A percentile compares a stretch with the other conserved stretches of the same genome.
Conservation (phyloP, 2,329 filamentous ascomycete species). For the Microascus cirrosus region DNA sequence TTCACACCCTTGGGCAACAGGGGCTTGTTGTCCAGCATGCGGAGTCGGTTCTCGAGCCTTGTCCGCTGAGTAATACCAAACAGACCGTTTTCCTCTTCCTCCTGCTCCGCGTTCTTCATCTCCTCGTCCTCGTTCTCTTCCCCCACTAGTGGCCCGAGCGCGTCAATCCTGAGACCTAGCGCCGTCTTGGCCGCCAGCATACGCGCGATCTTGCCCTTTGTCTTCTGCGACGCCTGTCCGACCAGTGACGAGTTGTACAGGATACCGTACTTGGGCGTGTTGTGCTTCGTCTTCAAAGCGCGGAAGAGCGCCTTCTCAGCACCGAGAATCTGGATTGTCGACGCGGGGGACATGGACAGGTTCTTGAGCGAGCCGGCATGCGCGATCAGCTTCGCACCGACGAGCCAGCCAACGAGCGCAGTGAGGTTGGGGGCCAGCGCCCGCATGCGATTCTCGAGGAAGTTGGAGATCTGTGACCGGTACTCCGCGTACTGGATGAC, state of each 20-base stretch:
- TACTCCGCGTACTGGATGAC: conserved; percentile 89
- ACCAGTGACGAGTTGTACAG: conserved; percentile 90
- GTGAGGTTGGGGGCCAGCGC: conserved; percentile 95
- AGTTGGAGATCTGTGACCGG: conserved; percentile 75
- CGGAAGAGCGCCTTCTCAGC: conserved; percentile 98
- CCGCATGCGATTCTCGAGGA: conserved; percentile 87
- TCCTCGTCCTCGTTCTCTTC: conserved; percentile 49
- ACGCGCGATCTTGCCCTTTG: conserved; percentile 99
- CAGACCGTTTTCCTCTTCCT: conserved; percentile 80
- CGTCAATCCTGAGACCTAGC: conserved; percentile 85
- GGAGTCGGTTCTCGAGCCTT: conserved; percentile 65
- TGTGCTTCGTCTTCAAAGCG: conserved; percentile 97
- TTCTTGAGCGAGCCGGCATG: conserved; percentile 91
- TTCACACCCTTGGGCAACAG: conserved; percentile 64
- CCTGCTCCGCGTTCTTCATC: conserved; percentile 50
- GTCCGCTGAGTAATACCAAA: conserved; percentile 63
- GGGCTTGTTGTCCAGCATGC: conserved; percentile 82
- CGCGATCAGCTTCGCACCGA: conserved; percentile 88
- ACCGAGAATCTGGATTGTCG: conserved; percentile 94
- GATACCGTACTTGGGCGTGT: conserved; percentile 96
- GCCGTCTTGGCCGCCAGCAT: conserved; percentile 91
- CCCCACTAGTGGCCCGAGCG: conserved; percentile 57
- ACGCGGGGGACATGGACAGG: conserved; percentile 88
- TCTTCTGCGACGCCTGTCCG: conserved; percentile 92
- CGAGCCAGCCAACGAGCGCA: conserved; percentile 81